phyloP scores from a whole-genome alignment of 2,329 filamentous ascomycete genomes.

The Pseudogymnoascus sp. region DNA sequence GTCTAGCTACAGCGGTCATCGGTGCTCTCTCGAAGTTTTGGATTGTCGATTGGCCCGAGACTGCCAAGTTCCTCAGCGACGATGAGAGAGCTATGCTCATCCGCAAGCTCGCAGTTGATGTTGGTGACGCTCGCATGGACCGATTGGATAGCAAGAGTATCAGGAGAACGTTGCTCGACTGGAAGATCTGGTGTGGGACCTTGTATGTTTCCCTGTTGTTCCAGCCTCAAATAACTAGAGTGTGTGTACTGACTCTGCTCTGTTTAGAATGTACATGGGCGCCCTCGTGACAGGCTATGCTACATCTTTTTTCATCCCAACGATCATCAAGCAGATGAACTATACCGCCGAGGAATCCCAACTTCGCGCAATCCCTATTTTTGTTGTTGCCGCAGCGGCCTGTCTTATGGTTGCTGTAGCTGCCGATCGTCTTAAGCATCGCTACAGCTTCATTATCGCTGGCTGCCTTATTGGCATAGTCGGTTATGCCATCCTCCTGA shows the following conservation, averaged over 20 bases:
- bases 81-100: constrained; percentile 32
- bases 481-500: constrained; percentile 31
- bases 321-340: constrained; percentile 34
- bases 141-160: constrained; percentile 19
- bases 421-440: constrained; percentile 29
- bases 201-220: not conserved
- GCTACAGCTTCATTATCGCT: constrained; percentile 29
- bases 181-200: constrained; percentile 33
- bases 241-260: not conserved
- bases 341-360: constrained; percentile 29
- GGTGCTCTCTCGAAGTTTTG: constrained; percentile 32
- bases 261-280: constrained; percentile 22
- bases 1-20: constrained; percentile 30
- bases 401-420: constrained; percentile 27
- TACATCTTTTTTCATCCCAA: constrained; percentile 34
- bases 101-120: constrained; percentile 27
- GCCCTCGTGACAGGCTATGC: constrained; percentile 27
- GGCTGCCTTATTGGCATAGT: constrained; percentile 24
- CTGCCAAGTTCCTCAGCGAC: constrained; percentile 36
- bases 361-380: constrained; percentile 32
- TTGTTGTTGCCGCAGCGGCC: constrained; percentile 26
- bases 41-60: constrained; percentile 42
- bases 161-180: constrained; percentile 29
- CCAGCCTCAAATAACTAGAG: not conserved
- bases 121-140: constrained; percentile 26